Evolutionary conservation across 2,329 filamentous ascomycete genomes (phyloP).

Genomic region (Aspergillus pseudoviridinutans): DNA sequence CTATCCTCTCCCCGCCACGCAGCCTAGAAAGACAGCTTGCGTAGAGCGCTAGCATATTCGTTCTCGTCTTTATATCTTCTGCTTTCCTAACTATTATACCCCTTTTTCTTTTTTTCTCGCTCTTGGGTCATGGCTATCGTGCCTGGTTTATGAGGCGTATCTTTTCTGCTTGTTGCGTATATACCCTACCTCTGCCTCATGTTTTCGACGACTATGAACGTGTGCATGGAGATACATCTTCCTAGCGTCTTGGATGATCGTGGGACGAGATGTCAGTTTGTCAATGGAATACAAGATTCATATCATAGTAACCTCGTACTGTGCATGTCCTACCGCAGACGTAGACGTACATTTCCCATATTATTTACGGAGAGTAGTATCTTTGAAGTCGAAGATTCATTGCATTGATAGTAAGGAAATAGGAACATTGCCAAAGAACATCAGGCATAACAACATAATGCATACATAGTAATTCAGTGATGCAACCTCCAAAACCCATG

Average conservation of each 20-base stretch:
- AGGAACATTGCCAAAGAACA: too few relatives aligned
- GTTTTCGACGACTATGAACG: neutral
- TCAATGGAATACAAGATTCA: neutral
- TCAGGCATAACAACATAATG: neutral
- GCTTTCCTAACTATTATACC: neutral
- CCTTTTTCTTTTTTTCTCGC: neutral
- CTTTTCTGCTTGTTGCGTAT: neutral
- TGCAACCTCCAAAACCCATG: neutral
- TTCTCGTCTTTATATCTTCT: neutral
- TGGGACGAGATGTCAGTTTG: neutral
- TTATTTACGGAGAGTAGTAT: neutral
- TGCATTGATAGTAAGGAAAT: neutral
- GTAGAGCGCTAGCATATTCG: constrained; percentile 15
- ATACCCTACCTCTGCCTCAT: neutral
- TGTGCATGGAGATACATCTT: neutral
- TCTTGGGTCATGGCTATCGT: neutral
- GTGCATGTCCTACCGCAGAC: neutral
- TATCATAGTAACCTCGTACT: neutral
- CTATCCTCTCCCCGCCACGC: constrained; percentile 29
- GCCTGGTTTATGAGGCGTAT: neutral
- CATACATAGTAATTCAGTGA: neutral
- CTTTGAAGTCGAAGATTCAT: neutral
- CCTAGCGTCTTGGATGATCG: neutral
- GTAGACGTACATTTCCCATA: neutral
- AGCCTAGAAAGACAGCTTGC: constrained; percentile 38